phyloP scores from a whole-genome alignment of 441 rosid species.

The Macaranga tanarius region DNA sequence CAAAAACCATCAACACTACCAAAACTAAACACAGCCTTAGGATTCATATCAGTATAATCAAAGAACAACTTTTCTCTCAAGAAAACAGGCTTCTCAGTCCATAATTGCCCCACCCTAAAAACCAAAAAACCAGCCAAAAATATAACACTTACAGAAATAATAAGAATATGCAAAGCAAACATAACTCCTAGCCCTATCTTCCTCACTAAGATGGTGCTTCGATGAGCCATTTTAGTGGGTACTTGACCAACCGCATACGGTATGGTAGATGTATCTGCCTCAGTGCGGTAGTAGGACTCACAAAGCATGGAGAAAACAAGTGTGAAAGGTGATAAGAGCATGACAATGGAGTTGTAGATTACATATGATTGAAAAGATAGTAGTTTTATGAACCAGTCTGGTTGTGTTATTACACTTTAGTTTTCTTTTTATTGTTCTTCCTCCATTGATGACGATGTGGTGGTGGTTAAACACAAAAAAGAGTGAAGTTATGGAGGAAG shows the following conservation, averaged over 20 bases:
- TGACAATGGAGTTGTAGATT: conserved; percentile 41
- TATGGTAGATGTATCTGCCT: conserved; percentile 28
- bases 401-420: conserved; percentile 31
- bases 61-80: conserved; percentile 55
- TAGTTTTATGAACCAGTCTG: conserved; percentile 47
- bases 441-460: conserved; percentile 11
- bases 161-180: conserved; percentile 52
- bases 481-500: too few species aligned
- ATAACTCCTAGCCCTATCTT: conserved; percentile 51
- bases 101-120: conserved; percentile 47
- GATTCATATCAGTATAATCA: conserved; percentile 61
- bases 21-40: conserved; percentile 49
- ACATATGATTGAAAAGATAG: conserved; percentile 52
- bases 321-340: conserved; percentile 50
- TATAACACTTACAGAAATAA: conserved; percentile 45
- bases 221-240: conserved; percentile 33
- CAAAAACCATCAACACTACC: conserved; percentile 12
- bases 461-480: too few species aligned
- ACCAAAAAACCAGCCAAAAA: conserved; percentile 52
- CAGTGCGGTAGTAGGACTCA: conserved; percentile 55
- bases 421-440: conserved; percentile 25
- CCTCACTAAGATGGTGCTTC: conserved; percentile 28
- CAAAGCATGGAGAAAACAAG: conserved; percentile 33
- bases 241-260: conserved; percentile 39
- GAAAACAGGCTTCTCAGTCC: conserved; percentile 64